Percentiles rank a stretch among this genome's conserved stretches.
Evolutionary conservation across 495 filamentous ascomycete species (phyloP).

Genomic region (Annulohypoxylon nitens): DNA sequence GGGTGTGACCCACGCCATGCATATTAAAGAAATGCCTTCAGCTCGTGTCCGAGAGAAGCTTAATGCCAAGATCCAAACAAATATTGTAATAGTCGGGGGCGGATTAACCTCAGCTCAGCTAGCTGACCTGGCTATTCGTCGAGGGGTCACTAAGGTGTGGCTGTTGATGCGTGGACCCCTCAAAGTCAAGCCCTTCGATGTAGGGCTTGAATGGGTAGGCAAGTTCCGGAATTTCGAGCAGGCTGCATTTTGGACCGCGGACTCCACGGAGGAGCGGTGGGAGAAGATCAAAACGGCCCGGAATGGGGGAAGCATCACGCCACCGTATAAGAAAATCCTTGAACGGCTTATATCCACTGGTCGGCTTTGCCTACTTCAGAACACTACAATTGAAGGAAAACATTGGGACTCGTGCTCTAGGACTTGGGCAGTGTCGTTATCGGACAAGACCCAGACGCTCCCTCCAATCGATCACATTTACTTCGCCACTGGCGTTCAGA

Average conservation of each 20-base stretch:
- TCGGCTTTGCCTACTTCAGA: conserved; percentile 62
- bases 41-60: conserved; percentile 62
- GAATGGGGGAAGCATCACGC: conserved; percentile 73
- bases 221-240: conserved; percentile 76
- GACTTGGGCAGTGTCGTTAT: conserved; percentile 63
- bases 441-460: conserved; percentile 63
- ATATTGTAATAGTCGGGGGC: conserved; percentile 71
- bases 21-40: conserved; percentile 64
- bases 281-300: conserved; percentile 68
- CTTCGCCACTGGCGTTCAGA: conserved; percentile 70
- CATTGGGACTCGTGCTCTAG: conserved; percentile 52
- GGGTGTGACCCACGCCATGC: conserved; percentile 68
- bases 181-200: conserved; percentile 74
- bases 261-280: conserved; percentile 69
- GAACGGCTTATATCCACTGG: conserved; percentile 61
- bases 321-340: conserved; percentile 67
- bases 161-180: conserved; percentile 69
- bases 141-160: conserved; percentile 67
- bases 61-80: conserved; percentile 57
- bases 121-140: conserved; percentile 66
- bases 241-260: conserved; percentile 72
- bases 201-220: conserved; percentile 73
- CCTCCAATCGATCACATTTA: conserved; percentile 73
- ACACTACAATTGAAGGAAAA: conserved; percentile 60
- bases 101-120: conserved; percentile 73